These are phyloP conservation scores for Nitzschia putrida DNA, from an alignment of 108 stramenopile genomes.

Conservation along the genomic window DNA sequence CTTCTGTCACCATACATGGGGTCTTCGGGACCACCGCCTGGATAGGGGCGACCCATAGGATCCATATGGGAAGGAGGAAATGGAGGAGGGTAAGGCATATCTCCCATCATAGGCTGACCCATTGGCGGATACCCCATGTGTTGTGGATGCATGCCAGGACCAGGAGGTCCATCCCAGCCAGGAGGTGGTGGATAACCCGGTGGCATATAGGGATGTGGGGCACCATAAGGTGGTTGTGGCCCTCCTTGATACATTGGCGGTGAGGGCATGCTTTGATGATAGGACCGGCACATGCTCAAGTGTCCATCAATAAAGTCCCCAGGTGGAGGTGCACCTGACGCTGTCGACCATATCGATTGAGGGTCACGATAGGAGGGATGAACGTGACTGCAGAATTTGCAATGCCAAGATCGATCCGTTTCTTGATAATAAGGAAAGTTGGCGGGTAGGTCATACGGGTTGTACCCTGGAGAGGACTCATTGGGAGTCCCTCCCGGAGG, in stretches of 20 bases:
- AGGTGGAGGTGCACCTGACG: conserved; percentile 45
- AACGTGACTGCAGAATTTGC: conserved; percentile 53
- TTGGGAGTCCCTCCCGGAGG: not conserved
- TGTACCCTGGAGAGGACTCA: conserved; percentile 7
- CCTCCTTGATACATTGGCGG: conserved; percentile 10
- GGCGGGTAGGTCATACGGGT: conserved; percentile 17
- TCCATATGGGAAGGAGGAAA: not conserved
- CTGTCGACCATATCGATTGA: conserved; percentile 46
- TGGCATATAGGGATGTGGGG: conserved; percentile 8
- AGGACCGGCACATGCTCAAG: conserved; percentile 53
- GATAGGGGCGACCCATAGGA: conserved; percentile 1
- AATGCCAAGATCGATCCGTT: conserved; percentile 44
- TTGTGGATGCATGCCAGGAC: conserved; percentile 13
- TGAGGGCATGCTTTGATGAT: conserved; percentile 33
- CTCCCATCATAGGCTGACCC: not conserved
- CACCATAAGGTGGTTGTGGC: conserved; percentile 4
- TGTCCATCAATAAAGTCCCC: conserved; percentile 56
- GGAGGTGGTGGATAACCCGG: conserved; percentile 12
- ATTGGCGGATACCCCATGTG: conserved; percentile 15
- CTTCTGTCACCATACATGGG: conserved; percentile 4
- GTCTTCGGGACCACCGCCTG: conserved; percentile 12
- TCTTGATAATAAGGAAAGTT: conserved; percentile 59
- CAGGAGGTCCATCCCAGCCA: conserved; percentile 21
- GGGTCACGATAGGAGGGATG: conserved; percentile 47
- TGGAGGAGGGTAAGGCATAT: conserved; percentile 13